These are phyloP conservation scores for Geranomyces michiganensis DNA, from an alignment of 192 early-diverging fungal genomes.

Conservation along the genomic window DNA sequence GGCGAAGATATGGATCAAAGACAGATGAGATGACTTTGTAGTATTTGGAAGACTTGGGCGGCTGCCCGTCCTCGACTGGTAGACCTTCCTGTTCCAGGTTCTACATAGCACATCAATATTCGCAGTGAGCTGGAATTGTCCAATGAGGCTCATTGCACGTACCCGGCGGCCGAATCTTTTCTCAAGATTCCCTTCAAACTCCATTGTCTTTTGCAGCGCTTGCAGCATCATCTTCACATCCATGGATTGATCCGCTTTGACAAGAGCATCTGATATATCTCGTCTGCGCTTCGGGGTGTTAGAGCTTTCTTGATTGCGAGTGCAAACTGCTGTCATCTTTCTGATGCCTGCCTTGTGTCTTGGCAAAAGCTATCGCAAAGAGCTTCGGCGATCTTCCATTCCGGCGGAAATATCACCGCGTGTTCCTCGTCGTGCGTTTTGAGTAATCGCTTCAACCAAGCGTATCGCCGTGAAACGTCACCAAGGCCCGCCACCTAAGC, in stretches of 20 bases:
- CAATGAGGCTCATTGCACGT: background rate
- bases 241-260: conserved; percentile 52
- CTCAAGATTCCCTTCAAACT: conserved; percentile 86
- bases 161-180: conserved; percentile 68
- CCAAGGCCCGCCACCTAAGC: conserved; percentile 77
- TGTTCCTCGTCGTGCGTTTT: conserved; percentile 91
- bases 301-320: background rate
- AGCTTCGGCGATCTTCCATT: conserved; percentile 75
- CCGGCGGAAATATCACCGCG: conserved; percentile 73
- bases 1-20: conserved; percentile 86
- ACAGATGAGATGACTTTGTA: conserved; percentile 73
- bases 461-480: conserved; percentile 83
- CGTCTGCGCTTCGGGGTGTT: conserved; percentile 41
- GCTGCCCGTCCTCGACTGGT: conserved; percentile 25
- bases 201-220: conserved; percentile 80
- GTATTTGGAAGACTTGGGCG: conserved; percentile 58
- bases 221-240: conserved; percentile 75
- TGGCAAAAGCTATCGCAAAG: conserved; percentile 79
- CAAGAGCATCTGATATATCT: conserved; percentile 71
- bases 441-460: conserved; percentile 89
- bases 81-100: conserved; percentile 21
- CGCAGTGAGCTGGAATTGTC: background rate
- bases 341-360: conserved; percentile 69
- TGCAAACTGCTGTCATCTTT: background rate
- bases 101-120: background rate